These are phyloP conservation scores for Yamadazyma ubonensis DNA, from an alignment of 805 yeast species.

Conservation along the genomic window DNA sequence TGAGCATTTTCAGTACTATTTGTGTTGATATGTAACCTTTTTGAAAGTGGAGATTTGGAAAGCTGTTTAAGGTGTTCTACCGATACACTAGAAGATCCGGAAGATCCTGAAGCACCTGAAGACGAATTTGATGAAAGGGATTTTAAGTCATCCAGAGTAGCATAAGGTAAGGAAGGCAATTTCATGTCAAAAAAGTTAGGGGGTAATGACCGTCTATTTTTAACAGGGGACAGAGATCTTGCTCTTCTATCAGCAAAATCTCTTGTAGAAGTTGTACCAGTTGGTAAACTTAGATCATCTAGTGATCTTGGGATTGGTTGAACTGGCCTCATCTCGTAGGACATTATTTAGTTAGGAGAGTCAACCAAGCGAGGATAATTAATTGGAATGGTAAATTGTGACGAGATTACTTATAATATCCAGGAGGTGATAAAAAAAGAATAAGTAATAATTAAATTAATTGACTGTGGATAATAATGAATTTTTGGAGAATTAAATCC, in stretches of 20 bases:
- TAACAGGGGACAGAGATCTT: slow-evolving; percentile 35
- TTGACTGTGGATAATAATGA: background rate
- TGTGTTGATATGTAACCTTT: slow-evolving; percentile 33
- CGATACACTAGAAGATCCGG: slow-evolving; percentile 8
- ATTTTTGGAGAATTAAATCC: background rate
- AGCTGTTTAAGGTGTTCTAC: slow-evolving; percentile 17
- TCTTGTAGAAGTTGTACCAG: slow-evolving; percentile 3
- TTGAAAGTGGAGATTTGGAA: slow-evolving; percentile 37
- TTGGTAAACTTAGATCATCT: slow-evolving; percentile 8
- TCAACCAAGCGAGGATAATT: background rate
- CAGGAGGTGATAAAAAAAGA: too few species aligned
- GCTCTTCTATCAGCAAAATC: slow-evolving; percentile 22
- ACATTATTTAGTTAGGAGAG: background rate
- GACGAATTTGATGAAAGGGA: slow-evolving; percentile 25
- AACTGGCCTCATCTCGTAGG: slow-evolving; percentile 1
- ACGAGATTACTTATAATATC: too few species aligned
- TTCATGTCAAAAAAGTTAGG: slow-evolving; percentile 22
- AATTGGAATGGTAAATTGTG: too few species aligned
- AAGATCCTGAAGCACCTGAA: slow-evolving; percentile 8
- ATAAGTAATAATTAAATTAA: background rate
- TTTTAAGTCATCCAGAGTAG: slow-evolving; percentile 23
- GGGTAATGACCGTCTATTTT: slow-evolving; percentile 27
- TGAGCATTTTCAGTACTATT: slow-evolving; percentile 19
- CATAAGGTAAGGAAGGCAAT: slow-evolving; percentile 20
- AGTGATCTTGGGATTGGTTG: slow-evolving; percentile 3